Percentiles rank a stretch among this genome's conserved stretches.
Conservation (phyloP, 1,284 basidiomycete species). For the Ceratobasidium sp. region DNA sequence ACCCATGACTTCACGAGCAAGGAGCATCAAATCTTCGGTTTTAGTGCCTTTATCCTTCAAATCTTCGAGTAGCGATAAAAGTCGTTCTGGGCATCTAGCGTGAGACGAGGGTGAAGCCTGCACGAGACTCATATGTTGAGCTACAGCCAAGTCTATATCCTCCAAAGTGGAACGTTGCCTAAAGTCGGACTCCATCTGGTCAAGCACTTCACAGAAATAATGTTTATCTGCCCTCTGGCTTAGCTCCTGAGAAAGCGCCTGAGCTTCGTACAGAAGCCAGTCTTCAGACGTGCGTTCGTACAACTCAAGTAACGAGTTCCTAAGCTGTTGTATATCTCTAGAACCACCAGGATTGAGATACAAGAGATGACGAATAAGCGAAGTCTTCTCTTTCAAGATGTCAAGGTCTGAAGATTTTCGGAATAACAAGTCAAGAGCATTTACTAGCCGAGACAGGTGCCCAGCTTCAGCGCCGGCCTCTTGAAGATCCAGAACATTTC, state of each 20-base stretch:
- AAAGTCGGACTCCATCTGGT: constrained; percentile 20
- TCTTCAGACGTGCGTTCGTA: constrained; percentile 17
- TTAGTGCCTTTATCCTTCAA: background rate
- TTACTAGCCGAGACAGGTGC: background rate
- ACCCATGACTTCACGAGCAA: constrained; percentile 1
- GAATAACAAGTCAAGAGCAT: background rate
- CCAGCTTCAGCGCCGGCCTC: background rate
- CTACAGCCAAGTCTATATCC: constrained; percentile 1
- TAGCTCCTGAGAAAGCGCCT: background rate
- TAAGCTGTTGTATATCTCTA: background rate
- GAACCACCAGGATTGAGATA: background rate
- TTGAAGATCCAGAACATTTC: background rate
- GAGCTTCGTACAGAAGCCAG: background rate
- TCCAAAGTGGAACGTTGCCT: background rate
- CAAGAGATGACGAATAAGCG: background rate
- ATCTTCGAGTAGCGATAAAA: background rate
- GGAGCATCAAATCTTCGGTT: background rate
- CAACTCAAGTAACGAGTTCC: background rate
- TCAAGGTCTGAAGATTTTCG: background rate
- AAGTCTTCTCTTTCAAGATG: constrained; percentile 9
- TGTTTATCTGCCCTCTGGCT: background rate
- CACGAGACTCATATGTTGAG: constrained; percentile 15
- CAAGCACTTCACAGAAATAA: background rate
- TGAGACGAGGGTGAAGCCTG: background rate
- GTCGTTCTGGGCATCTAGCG: constrained; percentile 4